Evolutionary conservation across 768 basidiomycete species (phyloP).

Genomic region (Multifurca ochricompacta): DNA sequence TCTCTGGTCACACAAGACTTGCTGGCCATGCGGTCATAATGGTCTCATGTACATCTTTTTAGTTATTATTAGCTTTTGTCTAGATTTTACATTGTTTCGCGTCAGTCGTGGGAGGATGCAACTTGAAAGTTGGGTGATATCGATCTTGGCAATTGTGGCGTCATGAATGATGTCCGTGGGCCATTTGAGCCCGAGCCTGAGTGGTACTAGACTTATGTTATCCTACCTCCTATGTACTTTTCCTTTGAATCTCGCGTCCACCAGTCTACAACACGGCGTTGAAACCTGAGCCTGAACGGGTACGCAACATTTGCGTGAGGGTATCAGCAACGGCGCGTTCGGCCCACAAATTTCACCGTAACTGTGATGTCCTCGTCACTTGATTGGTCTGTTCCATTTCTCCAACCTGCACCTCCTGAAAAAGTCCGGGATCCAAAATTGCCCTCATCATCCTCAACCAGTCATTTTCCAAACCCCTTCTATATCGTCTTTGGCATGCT

Average conservation of each 20-base stretch:
- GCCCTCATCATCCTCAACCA: constrained; percentile 89
- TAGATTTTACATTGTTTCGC: constrained; percentile 9
- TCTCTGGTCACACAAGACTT: constrained; percentile 6
- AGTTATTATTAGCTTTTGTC: constrained; percentile 10
- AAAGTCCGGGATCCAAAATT: constrained; percentile 6
- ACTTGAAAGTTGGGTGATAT: too few species aligned
- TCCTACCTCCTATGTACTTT: too few species aligned
- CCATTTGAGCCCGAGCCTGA: too few species aligned
- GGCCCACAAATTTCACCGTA: neutral
- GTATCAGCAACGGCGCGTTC: neutral
- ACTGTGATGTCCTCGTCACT: constrained; percentile 6
- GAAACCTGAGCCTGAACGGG: too few species aligned
- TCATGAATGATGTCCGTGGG: too few species aligned
- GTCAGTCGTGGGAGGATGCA: too few species aligned
- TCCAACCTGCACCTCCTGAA: neutral
- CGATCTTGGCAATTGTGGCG: too few species aligned
- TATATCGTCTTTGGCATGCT: constrained; percentile 45
- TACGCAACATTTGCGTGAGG: too few species aligned
- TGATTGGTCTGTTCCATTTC: constrained; percentile 15
- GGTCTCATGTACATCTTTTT: constrained; percentile 5
- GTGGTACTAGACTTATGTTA: too few species aligned
- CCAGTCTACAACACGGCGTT: too few species aligned
- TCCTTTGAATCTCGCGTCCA: too few species aligned
- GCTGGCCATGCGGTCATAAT: neutral
- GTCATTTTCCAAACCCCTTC: constrained; percentile 59